Conservation (phyloP, 2,329 filamentous ascomycete genomes). For the Colletotrichum liaoningense region DNA sequence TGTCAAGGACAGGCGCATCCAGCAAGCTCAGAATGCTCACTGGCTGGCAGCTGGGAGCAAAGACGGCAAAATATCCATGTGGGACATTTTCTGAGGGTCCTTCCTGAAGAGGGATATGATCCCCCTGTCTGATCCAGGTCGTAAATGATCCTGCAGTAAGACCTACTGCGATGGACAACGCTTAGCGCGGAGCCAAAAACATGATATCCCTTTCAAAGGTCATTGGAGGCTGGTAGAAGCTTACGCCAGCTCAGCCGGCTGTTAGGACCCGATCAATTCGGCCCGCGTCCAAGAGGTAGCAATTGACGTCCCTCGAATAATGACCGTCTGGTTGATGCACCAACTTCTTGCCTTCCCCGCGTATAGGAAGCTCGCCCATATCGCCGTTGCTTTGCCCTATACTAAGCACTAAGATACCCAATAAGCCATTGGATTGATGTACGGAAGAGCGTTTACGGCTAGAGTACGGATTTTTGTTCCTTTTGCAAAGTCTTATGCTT, state of each 20-base stretch:
- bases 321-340: background rate
- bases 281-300: background rate
- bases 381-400: background rate
- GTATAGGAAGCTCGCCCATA: background rate
- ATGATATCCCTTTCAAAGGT: slow-evolving; percentile 4
- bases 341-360: background rate
- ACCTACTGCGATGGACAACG: slow-evolving; percentile 6
- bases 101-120: background rate
- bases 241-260: background rate
- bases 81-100: slow-evolving; percentile 84
- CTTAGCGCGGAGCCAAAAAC: slow-evolving; percentile 6
- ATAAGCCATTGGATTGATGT: background rate
- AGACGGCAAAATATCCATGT: slow-evolving; percentile 94
- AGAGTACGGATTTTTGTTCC: background rate
- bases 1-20: slow-evolving; percentile 73
- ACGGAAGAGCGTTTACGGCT: background rate
- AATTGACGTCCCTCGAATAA: background rate
- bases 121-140: background rate
- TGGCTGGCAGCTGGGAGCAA: slow-evolving; percentile 94
- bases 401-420: background rate
- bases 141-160: slow-evolving; percentile 2
- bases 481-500: background rate
- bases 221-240: background rate
- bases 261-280: background rate
- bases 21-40: slow-evolving; percentile 77